Base-by-base conservation (phyloP, 257 asterid genomes). In the Solanum appendiculatum region DNA sequence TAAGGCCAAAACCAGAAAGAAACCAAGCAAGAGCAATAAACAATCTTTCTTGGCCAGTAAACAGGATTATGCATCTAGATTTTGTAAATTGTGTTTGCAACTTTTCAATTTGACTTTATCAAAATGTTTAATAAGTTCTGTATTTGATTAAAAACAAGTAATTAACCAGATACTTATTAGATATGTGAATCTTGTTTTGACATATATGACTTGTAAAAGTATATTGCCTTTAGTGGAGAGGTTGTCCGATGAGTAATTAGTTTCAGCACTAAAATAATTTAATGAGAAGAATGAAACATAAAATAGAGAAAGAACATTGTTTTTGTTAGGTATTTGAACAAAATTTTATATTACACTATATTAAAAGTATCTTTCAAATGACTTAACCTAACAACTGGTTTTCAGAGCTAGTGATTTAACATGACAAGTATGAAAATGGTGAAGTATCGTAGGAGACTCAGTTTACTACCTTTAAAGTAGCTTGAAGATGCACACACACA, bases 371-470 rank as follows among this genome's bases (percentile, higher is more conserved):
- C 1, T 66, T 68, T 68, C 1, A 1, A 0, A 0, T 3, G 23
- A 29, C 2, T 64, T 5, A 25, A 21, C 5, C 0, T 1, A 21
- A 68, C 3, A 29, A 68, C 0, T 68, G 5, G 0, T 68, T 68
- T 68, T 68, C 0, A 15, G 6, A 29, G 23, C 0, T 23, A 29
- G 13, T 66, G 0, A 6, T 68, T 68, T 3, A 5, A 68, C 0
- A 4, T 11, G 10, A 66, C 10, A 13, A 29, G 20, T 29, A 68
- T 68, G 12, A 68, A 68, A 68, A 68, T 68, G 39, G 21, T 14
- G 21, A 29, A 68, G 39, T 68, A 66, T 66, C 13, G 5, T 29
- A 27, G 3, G 1, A 6, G 21, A 68, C 18, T 29, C 2, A 11
- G 6, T 29, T 31, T 69, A 15, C 12, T 27, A 13, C 37, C 73